A percentile compares a stretch with the other conserved stretches of the same genome.
Evolutionary conservation across 305 asterid species (phyloP).

Genomic region (Fraxinus baroniana): DNA sequence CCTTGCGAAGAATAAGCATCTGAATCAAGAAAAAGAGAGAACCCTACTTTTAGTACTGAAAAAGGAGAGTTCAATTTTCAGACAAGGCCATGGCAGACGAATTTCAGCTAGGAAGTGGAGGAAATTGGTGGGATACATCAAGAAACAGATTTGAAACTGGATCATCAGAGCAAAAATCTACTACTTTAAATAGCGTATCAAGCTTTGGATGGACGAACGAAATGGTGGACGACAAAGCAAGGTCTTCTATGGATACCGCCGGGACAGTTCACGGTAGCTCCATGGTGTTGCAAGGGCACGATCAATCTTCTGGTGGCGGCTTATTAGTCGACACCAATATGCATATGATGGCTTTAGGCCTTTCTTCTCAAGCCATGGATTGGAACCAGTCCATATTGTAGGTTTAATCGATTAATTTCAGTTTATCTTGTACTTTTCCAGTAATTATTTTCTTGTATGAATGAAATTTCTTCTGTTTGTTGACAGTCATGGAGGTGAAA

Average conservation of each 20-base stretch:
- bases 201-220: conserved; percentile 65
- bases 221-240: conserved; percentile 51
- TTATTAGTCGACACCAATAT: conserved; percentile 43
- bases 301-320: conserved; percentile 24
- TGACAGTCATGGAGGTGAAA: conserved; percentile 50
- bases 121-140: conserved; percentile 80
- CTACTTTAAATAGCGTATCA: conserved; percentile 50
- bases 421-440: background rate
- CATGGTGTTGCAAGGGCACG: conserved; percentile 36
- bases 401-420: conserved; percentile 24
- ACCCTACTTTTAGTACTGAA: background rate
- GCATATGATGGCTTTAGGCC: conserved; percentile 85
- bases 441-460: background rate
- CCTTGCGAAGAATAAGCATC: conserved; percentile 26
- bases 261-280: conserved; percentile 32
- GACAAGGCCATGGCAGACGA: conserved; percentile 68
- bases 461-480: background rate
- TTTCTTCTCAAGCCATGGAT: conserved; percentile 71
- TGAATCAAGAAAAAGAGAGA: background rate
- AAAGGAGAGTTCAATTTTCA: background rate
- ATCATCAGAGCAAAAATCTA: conserved; percentile 27
- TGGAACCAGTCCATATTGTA: conserved; percentile 83
- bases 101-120: conserved; percentile 67
- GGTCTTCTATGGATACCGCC: conserved; percentile 47
- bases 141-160: conserved; percentile 49